Base-by-base conservation (phyloP, 208 protist genomes). In the Paratrypanosoma confusum region DNA sequence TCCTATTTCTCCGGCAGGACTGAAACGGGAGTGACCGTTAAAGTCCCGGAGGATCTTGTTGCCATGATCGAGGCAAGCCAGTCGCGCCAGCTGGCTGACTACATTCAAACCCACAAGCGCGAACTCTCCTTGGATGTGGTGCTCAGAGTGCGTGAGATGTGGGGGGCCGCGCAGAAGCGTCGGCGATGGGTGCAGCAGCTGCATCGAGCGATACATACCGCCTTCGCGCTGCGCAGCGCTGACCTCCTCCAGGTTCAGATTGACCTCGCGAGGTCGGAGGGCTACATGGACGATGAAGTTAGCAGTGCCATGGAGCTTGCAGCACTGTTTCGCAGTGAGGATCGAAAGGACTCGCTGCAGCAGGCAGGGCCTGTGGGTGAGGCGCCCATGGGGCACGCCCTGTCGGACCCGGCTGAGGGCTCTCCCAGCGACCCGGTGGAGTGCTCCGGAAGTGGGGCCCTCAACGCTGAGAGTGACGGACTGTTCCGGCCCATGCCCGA, bases 231-330 rank as follows among this genome's bases (percentile, higher is more conserved):
- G 50, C 31, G 44, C 14, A 74, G 64, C 48, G 18, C 36, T 24
- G 54, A 39, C 11, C 22, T 74, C 14, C 56, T 80, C 6, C 58
- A 64, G 39, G 38, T 34, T 17, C 47, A 68, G 18, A 42, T 80
- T 29, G 37, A 50, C 18, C 2, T 32, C 21, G 60, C 71, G 13
- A 39, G 36, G 8, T 43, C 36, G 0, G 41, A 37, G 17, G 28
- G 26, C 20, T 57, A 65, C 57, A 55, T 24, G 11, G 70, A 73
- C 40, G 54, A 48, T 0, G 50, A 49, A 16, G 57, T 73, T 14
- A 53, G 46, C 16, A 32, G 43, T 36, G 50, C 50, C 2, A 25
- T 49, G n/a, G 44, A 47, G 24, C 39, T 52, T 18, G 26, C 47
- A 16, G 7, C 39, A 14, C 41, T 31, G 26, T n/a, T n/a, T 34